These are phyloP conservation scores for Lasiosphaeria hispida DNA, from an alignment of 495 filamentous ascomycete genomes.

Conservation along the genomic window DNA sequence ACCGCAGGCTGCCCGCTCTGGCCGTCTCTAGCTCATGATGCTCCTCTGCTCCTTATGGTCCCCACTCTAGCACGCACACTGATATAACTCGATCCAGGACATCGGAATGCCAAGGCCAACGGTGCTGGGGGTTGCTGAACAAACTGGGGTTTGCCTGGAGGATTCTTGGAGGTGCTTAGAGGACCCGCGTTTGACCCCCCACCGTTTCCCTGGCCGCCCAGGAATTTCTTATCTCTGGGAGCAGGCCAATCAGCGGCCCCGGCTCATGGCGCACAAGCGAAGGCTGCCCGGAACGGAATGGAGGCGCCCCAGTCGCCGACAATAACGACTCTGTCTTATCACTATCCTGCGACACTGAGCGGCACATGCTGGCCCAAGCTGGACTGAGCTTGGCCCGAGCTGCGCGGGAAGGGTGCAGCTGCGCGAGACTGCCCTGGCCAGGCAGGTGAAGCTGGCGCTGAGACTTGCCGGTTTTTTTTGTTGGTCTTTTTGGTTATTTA, in stretches of 20 bases:
- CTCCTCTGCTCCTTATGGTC: not conserved
- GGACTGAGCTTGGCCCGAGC: constrained; percentile 2
- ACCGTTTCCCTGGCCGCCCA: constrained; percentile 15
- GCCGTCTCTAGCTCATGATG: not conserved
- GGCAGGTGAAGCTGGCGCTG: not conserved
- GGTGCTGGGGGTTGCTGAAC: not conserved
- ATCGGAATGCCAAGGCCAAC: constrained; percentile 17
- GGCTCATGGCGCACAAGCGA: constrained; percentile 15
- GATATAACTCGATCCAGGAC: constrained; percentile 3
- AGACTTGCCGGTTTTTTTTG: not conserved
- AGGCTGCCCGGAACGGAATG: constrained; percentile 22
- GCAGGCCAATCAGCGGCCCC: constrained; percentile 16
- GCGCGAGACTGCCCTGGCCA: constrained; percentile 5
- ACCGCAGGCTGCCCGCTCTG: too few relatives aligned
- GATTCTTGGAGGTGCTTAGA: constrained; percentile 1
- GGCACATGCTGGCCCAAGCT: constrained; percentile 5
- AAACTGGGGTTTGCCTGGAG: not conserved
- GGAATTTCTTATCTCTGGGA: constrained; percentile 24
- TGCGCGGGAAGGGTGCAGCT: not conserved
- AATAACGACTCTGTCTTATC: constrained; percentile 21
- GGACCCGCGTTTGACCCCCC: constrained; percentile 16
- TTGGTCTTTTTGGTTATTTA: constrained; percentile 23
- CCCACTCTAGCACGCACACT: not conserved
- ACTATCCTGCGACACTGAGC: not conserved
- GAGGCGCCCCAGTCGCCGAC: constrained; percentile 9